These are phyloP conservation scores for Trebouxia sp. DNA, from an alignment of 139 green algal species.

Conservation along the genomic window DNA sequence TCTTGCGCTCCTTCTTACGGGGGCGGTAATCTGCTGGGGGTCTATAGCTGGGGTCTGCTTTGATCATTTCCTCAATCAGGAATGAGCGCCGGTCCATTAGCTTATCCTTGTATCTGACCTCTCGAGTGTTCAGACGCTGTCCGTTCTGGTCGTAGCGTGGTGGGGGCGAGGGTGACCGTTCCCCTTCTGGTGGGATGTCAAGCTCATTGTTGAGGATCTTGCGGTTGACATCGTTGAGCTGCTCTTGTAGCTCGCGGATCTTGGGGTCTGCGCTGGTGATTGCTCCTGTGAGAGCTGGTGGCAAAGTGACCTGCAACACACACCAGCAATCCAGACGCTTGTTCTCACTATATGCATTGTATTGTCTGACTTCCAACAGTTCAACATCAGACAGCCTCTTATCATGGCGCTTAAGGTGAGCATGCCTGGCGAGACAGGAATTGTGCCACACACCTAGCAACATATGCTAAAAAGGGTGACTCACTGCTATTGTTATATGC, in stretches of 20 bases:
- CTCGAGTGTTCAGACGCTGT: conserved; percentile 88
- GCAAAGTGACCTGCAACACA: conserved; percentile 46
- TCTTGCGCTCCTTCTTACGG: conserved; percentile 82
- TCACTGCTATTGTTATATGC: no score
- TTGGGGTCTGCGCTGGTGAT: conserved; percentile 48
- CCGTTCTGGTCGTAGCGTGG: conserved; percentile 91
- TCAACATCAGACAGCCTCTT: no score
- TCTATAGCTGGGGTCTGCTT: conserved; percentile 80
- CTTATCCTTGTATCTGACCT: conserved; percentile 82
- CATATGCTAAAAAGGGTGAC: no score
- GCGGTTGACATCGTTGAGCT: conserved; percentile 52
- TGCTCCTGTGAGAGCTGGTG: conserved; percentile 42
- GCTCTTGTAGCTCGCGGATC: conserved; percentile 45
- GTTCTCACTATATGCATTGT: no score
- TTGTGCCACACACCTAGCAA: no score
- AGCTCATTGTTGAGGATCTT: conserved; percentile 49
- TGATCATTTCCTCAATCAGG: conserved; percentile 93
- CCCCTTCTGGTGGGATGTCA: conserved; percentile 69
- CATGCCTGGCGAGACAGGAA: no score
- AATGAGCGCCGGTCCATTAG: conserved; percentile 63
- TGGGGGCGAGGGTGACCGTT: conserved; percentile 88
- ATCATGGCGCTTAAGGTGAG: no score
- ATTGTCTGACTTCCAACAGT: no score
- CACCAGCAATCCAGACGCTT: no score
- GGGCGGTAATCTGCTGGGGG: conserved; percentile 88